Conservation (phyloP, 2,329 filamentous ascomycete species). For the Colletotrichum sp. region DNA sequence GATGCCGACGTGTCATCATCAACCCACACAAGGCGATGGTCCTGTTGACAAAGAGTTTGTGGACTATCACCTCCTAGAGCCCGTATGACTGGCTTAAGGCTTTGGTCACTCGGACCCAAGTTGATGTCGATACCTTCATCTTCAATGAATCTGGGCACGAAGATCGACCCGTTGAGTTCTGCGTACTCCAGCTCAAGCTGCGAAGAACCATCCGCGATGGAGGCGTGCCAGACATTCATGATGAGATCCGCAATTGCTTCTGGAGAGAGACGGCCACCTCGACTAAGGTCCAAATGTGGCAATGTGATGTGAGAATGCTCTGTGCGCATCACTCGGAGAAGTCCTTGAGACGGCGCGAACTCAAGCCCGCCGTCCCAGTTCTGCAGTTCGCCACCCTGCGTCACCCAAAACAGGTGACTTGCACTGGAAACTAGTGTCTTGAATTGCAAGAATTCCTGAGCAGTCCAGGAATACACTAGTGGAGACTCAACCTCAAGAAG, state of each 20-base stretch:
- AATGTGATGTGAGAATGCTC: slow-evolving; percentile 11
- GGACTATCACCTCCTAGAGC: not conserved
- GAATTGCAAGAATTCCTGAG: slow-evolving; percentile 2
- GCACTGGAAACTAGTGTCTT: slow-evolving; percentile 13
- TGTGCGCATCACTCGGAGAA: slow-evolving; percentile 20
- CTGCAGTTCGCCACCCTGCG: not conserved
- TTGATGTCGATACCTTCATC: slow-evolving; percentile 4
- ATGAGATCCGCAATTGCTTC: not conserved
- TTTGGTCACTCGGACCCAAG: not conserved
- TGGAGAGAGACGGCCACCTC: not conserved
- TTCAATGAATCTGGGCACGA: slow-evolving; percentile 12
- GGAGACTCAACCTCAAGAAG: slow-evolving; percentile 14
- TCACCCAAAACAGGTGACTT: slow-evolving; percentile 22
- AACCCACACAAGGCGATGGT: not conserved
- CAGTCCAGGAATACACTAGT: slow-evolving; percentile 10
- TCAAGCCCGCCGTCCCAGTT: slow-evolving; percentile 9
- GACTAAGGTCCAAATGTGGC: slow-evolving; percentile 13
- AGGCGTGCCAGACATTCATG: not conserved
- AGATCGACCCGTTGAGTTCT: slow-evolving; percentile 11
- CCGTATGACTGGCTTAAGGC: not conserved
- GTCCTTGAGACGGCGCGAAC: slow-evolving; percentile 17
- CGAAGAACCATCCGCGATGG: not conserved
- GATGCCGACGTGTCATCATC: not conserved
- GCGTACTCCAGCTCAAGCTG: slow-evolving; percentile 17
- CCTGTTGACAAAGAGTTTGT: not conserved